phyloP scores from a whole-genome alignment of 768 basidiomycete genomes.

The Infundibulicybe gibba region DNA sequence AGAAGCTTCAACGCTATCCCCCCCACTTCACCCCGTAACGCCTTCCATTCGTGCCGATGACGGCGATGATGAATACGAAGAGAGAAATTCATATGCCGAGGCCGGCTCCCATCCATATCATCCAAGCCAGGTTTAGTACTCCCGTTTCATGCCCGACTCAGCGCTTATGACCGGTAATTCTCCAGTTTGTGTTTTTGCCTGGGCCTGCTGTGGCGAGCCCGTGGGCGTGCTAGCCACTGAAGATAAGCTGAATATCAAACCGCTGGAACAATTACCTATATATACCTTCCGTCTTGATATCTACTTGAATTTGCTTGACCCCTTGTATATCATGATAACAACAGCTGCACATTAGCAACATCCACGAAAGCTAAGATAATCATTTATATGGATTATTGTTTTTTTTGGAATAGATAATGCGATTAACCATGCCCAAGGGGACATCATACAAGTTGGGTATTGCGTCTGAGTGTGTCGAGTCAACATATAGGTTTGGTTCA shows the following conservation, averaged over 20 bases:
- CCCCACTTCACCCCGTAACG: constrained; percentile 21
- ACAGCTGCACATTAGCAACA: no score
- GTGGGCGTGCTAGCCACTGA: no score
- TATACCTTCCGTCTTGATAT: not conserved
- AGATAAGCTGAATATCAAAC: constrained; percentile 1
- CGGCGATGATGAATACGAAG: constrained; percentile 19
- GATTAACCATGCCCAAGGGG: constrained; percentile 78
- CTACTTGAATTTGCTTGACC: constrained; percentile 1
- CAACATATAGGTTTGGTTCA: constrained; percentile 41
- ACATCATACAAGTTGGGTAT: constrained; percentile 76
- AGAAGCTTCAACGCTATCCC: constrained; percentile 10
- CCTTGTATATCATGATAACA: no score
- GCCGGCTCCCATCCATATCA: constrained; percentile 25
- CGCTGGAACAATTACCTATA: not conserved
- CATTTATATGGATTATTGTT: no score
- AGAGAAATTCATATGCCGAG: constrained; percentile 26
- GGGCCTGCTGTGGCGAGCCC: constrained; percentile 5
- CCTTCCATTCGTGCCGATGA: constrained; percentile 11
- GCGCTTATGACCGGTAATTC: no score
- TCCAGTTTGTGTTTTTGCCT: constrained; percentile 11
- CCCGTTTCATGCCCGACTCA: not conserved
- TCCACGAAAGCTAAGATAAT: no score
- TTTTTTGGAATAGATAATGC: constrained; percentile 48
- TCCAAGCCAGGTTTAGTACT: constrained; percentile 21
- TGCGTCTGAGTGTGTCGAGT: constrained; percentile 38